These are phyloP conservation scores for Tetrapyrgos nigripes DNA, from an alignment of 1,284 basidiomycete species.

Conservation along the genomic window DNA sequence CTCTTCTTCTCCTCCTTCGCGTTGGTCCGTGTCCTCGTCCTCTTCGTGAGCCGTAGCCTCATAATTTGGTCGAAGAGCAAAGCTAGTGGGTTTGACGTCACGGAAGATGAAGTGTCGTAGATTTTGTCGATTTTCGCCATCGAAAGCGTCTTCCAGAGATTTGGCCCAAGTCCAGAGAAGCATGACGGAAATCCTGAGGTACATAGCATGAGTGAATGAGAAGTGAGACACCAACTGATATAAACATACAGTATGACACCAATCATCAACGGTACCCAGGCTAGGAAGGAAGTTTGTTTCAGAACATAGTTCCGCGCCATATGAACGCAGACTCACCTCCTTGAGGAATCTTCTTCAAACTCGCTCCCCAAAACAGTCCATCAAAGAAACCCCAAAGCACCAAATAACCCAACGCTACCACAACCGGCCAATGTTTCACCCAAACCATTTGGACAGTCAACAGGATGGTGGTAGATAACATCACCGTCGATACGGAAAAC, in stretches of 20 bases:
- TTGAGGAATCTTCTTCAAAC: slow-evolving; percentile 63
- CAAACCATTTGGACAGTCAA: slow-evolving; percentile 63
- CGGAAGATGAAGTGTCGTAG: slow-evolving; percentile 36
- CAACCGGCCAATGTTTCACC: slow-evolving; percentile 55
- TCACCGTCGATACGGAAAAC: slow-evolving; percentile 68
- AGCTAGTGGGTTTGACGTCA: slow-evolving; percentile 7
- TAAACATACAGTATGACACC: slow-evolving; percentile 52
- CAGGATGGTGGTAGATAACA: slow-evolving; percentile 64
- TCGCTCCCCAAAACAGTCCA: slow-evolving; percentile 67
- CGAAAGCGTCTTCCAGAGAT: slow-evolving; percentile 65
- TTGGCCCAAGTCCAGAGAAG: slow-evolving; percentile 70
- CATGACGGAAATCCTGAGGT: slow-evolving; percentile 50
- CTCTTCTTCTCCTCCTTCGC: slow-evolving; percentile 21
- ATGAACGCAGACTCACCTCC: no score
- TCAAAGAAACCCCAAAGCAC: slow-evolving; percentile 68
- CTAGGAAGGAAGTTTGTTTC: no score
- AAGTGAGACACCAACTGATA: slow-evolving; percentile 1
- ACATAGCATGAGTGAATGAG: background rate
- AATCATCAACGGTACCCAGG: slow-evolving; percentile 68
- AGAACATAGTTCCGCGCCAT: no score
- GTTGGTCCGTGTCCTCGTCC: slow-evolving; percentile 13
- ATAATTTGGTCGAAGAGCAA: slow-evolving; percentile 1
- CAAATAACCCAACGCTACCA: slow-evolving; percentile 56
- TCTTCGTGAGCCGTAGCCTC: background rate
- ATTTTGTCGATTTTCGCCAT: slow-evolving; percentile 59